Conservation (phyloP, 768 basidiomycete genomes). For the Lyophyllum shimeji region DNA sequence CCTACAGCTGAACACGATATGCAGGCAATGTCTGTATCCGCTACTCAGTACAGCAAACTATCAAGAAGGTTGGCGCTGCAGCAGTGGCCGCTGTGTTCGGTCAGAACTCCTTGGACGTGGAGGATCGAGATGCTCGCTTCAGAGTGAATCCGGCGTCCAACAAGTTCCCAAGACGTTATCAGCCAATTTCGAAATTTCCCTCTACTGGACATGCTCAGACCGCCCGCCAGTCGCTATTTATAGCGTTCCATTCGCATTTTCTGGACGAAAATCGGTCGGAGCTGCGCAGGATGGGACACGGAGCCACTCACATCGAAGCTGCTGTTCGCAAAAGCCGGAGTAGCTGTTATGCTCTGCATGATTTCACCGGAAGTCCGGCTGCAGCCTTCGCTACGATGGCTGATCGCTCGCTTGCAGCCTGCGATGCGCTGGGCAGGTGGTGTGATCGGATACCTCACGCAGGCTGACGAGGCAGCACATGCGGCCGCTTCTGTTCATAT, state of each 20-base stretch:
- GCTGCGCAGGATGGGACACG: background rate
- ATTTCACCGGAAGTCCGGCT: constrained; percentile 9
- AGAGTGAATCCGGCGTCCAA: too few relatives aligned
- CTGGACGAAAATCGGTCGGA: constrained; percentile 10
- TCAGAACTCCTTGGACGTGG: too few relatives aligned
- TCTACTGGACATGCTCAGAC: too few relatives aligned
- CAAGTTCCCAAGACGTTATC: too few relatives aligned
- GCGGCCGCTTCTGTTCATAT: background rate
- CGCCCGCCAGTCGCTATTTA: constrained; percentile 22
- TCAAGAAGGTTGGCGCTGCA: too few relatives aligned
- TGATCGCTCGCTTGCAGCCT: constrained; percentile 17
- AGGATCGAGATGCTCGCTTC: too few relatives aligned
- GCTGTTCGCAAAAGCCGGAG: constrained; percentile 19
- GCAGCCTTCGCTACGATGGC: constrained; percentile 6
- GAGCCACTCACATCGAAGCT: constrained; percentile 31
- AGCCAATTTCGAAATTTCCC: too few relatives aligned
- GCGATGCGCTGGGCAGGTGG: constrained; percentile 10
- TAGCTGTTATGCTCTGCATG: constrained; percentile 29
- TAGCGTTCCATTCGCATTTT: constrained; percentile 32
- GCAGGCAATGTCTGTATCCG: too few relatives aligned
- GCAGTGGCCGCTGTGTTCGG: too few relatives aligned
- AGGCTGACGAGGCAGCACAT: background rate
- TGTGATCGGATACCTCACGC: background rate
- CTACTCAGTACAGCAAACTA: too few relatives aligned
- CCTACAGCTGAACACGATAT: too few relatives aligned